Evolutionary conservation across 768 basidiomycete genomes (phyloP).

Genomic region (Pleurotus ostreatus): DNA sequence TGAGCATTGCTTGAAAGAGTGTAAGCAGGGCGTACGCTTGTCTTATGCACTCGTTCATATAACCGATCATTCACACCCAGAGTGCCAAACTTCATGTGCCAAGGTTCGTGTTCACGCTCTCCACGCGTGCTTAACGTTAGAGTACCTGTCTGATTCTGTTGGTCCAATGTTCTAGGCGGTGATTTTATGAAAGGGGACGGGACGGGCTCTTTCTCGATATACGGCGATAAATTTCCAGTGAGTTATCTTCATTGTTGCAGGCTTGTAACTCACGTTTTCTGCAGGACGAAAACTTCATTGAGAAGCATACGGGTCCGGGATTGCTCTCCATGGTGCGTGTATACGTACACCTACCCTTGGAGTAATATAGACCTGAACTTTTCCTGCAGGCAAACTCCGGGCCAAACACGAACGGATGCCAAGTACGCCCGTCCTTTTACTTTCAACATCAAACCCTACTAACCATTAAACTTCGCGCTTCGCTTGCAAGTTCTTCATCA

Average conservation of each 20-base stretch:
- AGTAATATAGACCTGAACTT: not conserved
- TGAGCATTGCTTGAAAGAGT: constrained; percentile 45
- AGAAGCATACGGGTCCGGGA: constrained; percentile 85
- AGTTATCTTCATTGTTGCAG: constrained; percentile 17
- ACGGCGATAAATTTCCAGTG: constrained; percentile 91
- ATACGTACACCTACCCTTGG: not conserved
- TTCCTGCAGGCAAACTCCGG: constrained; percentile 84
- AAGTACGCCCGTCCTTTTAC: constrained; percentile 32
- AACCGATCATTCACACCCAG: constrained; percentile 27
- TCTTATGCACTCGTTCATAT: not conserved
- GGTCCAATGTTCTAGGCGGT: constrained; percentile 45
- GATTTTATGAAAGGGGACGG: constrained; percentile 95
- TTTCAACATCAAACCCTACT: not conserved
- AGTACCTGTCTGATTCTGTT: too few species aligned
- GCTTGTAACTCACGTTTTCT: not conserved
- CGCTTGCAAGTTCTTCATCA: constrained; percentile 83
- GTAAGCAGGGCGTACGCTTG: constrained; percentile 30
- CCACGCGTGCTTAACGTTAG: not conserved
- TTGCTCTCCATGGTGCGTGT: constrained; percentile 83
- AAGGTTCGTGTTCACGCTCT: constrained; percentile 47
- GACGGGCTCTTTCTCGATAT: constrained; percentile 95
- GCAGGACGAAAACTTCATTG: constrained; percentile 92
- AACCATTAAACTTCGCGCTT: not conserved
- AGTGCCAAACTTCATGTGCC: constrained; percentile 94
- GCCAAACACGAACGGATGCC: constrained; percentile 90